Evolutionary conservation across 2,329 filamentous ascomycete species (phyloP).

Genomic region (Dothidotthia symphoricarpi): DNA sequence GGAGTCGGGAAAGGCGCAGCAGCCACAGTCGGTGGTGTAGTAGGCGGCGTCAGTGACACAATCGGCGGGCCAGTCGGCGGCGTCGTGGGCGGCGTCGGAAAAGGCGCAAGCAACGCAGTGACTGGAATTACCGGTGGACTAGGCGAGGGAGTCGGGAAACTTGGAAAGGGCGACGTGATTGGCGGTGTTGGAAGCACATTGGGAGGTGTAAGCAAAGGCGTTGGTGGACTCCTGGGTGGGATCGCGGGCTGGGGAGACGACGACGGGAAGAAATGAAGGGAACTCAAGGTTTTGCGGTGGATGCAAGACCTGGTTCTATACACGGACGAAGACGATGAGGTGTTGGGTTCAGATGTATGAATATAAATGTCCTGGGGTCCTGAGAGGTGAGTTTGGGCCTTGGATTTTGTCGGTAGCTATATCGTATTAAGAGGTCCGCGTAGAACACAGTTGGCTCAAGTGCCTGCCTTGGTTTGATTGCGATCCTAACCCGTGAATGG

Average conservation of each 20-base stretch:
- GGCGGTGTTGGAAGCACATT: conserved; percentile 45
- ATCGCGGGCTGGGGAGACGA: conserved; percentile 26
- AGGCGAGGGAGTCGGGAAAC: conserved; percentile 47
- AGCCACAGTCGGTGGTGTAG: conserved; percentile 39
- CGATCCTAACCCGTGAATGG: neutral
- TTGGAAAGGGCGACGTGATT: conserved; percentile 47
- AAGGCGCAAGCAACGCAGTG: conserved; percentile 44
- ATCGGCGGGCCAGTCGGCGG: conserved; percentile 43
- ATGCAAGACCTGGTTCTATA: too few species aligned
- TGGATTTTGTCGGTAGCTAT: too few species aligned
- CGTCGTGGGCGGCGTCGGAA: conserved; percentile 45
- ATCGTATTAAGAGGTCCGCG: too few species aligned
- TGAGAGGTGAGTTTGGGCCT: too few species aligned
- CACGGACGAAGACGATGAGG: too few species aligned
- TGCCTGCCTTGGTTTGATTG: too few species aligned
- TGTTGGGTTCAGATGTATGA: too few species aligned
- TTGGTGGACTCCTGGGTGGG: conserved; percentile 39
- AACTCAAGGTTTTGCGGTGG: conserved; percentile 8
- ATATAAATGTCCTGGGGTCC: too few species aligned
- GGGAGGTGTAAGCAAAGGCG: conserved; percentile 42
- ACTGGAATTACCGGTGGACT: conserved; percentile 44
- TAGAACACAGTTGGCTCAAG: too few species aligned
- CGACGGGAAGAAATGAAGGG: conserved; percentile 17
- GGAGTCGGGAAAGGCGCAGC: conserved; percentile 38
- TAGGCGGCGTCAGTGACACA: conserved; percentile 41